Base-by-base conservation (phyloP, 2,329 filamentous ascomycete genomes). In the Trichoderma asperellum region DNA sequence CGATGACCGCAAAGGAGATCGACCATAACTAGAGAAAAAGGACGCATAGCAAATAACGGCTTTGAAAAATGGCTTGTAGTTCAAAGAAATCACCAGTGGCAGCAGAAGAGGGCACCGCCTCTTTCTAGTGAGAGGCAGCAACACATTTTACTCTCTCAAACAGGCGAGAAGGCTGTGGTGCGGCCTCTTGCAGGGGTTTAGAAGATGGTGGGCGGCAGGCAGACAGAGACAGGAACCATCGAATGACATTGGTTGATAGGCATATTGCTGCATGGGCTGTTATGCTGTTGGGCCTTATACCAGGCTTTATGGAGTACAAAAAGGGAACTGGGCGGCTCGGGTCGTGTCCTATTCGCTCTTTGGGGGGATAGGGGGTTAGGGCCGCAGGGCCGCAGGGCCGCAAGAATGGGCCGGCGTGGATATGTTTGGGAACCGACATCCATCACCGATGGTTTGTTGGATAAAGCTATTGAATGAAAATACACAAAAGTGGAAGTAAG, bases 311-410 rank as follows among this genome's bases (percentile, higher is more conserved):
- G 35, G 53, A n/a, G 63, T 37, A 27, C 40, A 59, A 12, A 43
- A 2, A 18, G 37, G 35, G 32, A 35, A 47, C 16, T 56, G 43
- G 56, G 61, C 68, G 68, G 68, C 68, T 53, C 61, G 10, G 68
- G 47, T 21, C 61, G 40, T 64, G 27, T 69, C 32, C 47, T 66
- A 69, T 66, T 69, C 61, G 68, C 29, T 55, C 59, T 37, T 43
- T 47, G 56, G 14, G 12, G 40, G 40, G 10, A 6, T 40, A 58
- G 56, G 68, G 62, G 55, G 64, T 35, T 52, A 58, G 68, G 68
- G 60, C 61, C n/a, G n/a, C n/a, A n/a, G n/a, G n/a, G n/a, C n/a
- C n/a, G n/a, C n/a, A 58, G 68, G 68, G 60, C 61, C 40, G 68
- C 55, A 49, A 58, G 37, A 35, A 57, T 53, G 49, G 57, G 27